phyloP scores from a whole-genome alignment of 176 grass and related monocot genomes.

The Ensete ventricosum region DNA sequence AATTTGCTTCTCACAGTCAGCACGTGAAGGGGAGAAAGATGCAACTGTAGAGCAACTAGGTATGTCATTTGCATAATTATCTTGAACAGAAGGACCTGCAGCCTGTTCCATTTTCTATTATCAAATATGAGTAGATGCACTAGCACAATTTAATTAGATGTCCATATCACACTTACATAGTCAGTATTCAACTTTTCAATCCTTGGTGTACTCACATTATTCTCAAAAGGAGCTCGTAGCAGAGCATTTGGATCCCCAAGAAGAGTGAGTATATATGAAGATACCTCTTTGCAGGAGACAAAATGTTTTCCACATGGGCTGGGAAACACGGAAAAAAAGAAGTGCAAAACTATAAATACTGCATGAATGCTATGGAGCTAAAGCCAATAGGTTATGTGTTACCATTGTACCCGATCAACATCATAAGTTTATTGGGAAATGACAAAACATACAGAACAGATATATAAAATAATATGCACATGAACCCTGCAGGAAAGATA shows the following conservation, averaged over 20 bases:
- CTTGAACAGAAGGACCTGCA: conserved; percentile 34
- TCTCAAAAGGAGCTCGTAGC: conserved; percentile 25
- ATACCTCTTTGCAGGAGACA: conserved; percentile 74
- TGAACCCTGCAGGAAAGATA: background rate
- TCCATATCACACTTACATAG: conserved; percentile 48
- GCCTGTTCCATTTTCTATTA: conserved; percentile 29
- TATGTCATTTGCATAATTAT: conserved; percentile 23
- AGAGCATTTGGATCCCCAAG: conserved; percentile 57
- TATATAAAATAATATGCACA: background rate
- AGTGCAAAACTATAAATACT: background rate
- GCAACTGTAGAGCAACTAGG: conserved; percentile 19
- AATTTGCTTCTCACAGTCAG: conserved; percentile 34
- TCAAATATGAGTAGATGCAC: conserved; percentile 12
- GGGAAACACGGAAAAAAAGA: conserved; percentile 26
- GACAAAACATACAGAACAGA: too few relatives aligned
- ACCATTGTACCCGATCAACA: background rate
- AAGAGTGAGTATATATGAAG: conserved; percentile 72
- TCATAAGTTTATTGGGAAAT: too few relatives aligned
- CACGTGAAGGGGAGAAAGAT: conserved; percentile 19
- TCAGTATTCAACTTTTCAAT: conserved; percentile 27
- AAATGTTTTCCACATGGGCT: conserved; percentile 78
- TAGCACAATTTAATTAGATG: conserved; percentile 27
- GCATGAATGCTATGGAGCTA: background rate
- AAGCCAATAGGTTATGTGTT: background rate
- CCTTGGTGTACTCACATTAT: conserved; percentile 20